Conservation (phyloP, 2,329 filamentous ascomycete species). For the Gyromitra esculenta region DNA sequence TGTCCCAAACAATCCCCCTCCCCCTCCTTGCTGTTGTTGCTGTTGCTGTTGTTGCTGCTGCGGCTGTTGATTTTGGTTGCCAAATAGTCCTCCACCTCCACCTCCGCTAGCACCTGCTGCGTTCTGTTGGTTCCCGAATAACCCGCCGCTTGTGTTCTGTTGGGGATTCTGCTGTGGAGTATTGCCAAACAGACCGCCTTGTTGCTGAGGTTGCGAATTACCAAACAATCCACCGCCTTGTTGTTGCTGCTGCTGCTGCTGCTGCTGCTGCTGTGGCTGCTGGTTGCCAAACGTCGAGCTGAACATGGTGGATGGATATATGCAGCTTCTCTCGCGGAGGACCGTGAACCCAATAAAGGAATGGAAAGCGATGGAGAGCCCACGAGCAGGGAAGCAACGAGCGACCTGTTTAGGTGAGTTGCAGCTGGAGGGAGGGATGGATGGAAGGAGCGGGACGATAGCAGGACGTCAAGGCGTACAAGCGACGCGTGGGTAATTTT, state of each 20-base stretch:
- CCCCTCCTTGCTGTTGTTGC: conserved; percentile 52
- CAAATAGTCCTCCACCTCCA: conserved; percentile 32
- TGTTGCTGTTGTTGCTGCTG: conserved; percentile 46
- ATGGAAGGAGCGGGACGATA: conserved; percentile 21
- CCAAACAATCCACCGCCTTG: conserved; percentile 55
- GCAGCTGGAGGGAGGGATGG: background rate
- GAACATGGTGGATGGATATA: conserved; percentile 37
- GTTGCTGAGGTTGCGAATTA: conserved; percentile 53
- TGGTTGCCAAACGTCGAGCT: conserved; percentile 55
- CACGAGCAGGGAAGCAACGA: background rate
- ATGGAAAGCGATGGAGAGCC: background rate
- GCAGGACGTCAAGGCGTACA: background rate
- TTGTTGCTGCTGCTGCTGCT: conserved; percentile 33
- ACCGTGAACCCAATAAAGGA: conserved; percentile 9
- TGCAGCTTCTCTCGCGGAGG: conserved; percentile 12
- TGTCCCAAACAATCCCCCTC: conserved; percentile 56
- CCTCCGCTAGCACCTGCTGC: conserved; percentile 22
- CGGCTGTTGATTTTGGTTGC: conserved; percentile 2
- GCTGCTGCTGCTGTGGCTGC: conserved; percentile 59
- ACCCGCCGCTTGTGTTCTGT: conserved; percentile 14
- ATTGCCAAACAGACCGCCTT: conserved; percentile 55
- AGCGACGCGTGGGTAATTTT: conserved; percentile 31
- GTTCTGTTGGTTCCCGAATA: conserved; percentile 40
- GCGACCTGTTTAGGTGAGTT: background rate
- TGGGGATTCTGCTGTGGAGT: conserved; percentile 19